Conservation (phyloP, 1,284 basidiomycete genomes). For the Boletellus sp. region DNA sequence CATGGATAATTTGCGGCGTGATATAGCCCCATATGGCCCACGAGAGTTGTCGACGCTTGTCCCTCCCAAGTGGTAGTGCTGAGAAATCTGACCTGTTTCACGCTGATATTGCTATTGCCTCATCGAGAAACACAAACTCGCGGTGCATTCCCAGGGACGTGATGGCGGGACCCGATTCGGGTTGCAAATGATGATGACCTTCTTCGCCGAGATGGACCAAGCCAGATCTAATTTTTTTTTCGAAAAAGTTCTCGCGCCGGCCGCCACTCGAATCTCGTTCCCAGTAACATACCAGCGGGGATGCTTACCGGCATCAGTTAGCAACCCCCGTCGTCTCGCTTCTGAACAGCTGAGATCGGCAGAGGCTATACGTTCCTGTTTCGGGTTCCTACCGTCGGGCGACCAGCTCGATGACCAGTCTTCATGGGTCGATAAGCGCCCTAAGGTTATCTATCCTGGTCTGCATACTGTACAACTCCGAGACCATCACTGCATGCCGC, state of each 20-base stretch:
- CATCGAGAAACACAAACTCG: neutral
- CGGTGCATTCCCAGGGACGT: neutral
- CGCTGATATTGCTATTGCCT: neutral
- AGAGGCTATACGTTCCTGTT: constrained; percentile 1
- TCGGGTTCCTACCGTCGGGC: neutral
- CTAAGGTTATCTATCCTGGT: constrained; percentile 23
- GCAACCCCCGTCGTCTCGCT: neutral
- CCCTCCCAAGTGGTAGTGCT: too few relatives aligned
- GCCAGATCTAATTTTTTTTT: too few relatives aligned
- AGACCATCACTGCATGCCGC: constrained; percentile 24
- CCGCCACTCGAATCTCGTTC: too few relatives aligned
- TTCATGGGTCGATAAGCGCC: constrained; percentile 12
- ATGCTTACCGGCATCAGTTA: neutral
- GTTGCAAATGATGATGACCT: too few relatives aligned
- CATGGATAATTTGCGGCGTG: neutral
- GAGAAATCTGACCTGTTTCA: constrained; percentile 3
- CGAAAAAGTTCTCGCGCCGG: too few relatives aligned
- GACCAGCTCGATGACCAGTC: neutral
- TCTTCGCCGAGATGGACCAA: too few relatives aligned
- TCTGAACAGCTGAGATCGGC: constrained; percentile 6
- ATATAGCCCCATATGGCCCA: neutral
- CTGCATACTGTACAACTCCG: constrained; percentile 23
- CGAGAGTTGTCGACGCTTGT: too few relatives aligned
- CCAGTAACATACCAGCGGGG: neutral
- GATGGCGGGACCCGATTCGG: too few relatives aligned